Conservation (phyloP, 2,329 filamentous ascomycete species). For the Curvularia hawaiiensis region DNA sequence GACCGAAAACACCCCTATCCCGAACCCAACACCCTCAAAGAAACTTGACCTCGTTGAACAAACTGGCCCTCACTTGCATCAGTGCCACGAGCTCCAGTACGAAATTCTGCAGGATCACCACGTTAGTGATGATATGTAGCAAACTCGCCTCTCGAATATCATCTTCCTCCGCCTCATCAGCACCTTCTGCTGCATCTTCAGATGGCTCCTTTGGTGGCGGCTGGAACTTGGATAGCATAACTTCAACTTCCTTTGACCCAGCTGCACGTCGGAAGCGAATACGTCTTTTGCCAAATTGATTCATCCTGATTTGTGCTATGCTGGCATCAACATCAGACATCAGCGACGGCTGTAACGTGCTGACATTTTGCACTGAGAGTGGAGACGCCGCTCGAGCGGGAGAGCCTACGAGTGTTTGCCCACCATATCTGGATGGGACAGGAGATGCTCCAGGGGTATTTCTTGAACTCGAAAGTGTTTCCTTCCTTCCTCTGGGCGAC, state of each 20-base stretch:
- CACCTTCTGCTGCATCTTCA: slow-evolving; percentile 23
- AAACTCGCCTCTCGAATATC: slow-evolving; percentile 51
- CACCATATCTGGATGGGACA: slow-evolving; percentile 24
- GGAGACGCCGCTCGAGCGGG: slow-evolving; percentile 38
- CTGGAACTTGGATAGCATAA: slow-evolving; percentile 44
- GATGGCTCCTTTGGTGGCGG: slow-evolving; percentile 39
- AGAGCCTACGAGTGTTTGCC: slow-evolving; percentile 36
- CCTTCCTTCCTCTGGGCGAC: slow-evolving; percentile 46
- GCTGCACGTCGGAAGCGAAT: slow-evolving; percentile 41
- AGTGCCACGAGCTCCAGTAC: slow-evolving; percentile 56
- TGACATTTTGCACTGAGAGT: slow-evolving; percentile 32
- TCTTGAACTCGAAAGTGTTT: slow-evolving; percentile 30
- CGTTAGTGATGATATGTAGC: slow-evolving; percentile 57
- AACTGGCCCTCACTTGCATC: slow-evolving; percentile 54
- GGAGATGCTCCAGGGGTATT: slow-evolving; percentile 12
- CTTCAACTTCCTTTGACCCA: slow-evolving; percentile 35
- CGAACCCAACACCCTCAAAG: slow-evolving; percentile 24
- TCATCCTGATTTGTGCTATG: slow-evolving; percentile 36
- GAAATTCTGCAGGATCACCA: slow-evolving; percentile 58
- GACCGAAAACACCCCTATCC: slow-evolving; percentile 4
- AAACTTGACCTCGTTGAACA: slow-evolving; percentile 54
- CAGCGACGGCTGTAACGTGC: slow-evolving; percentile 40
- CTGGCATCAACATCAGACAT: slow-evolving; percentile 44
- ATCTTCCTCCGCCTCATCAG: slow-evolving; percentile 28
- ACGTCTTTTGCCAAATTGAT: slow-evolving; percentile 41